Percentiles rank a stretch among this genome's conserved stretches.
phyloP scores from a whole-genome alignment of 495 filamentous ascomycete species.

The Aspergillus homomorphus region DNA sequence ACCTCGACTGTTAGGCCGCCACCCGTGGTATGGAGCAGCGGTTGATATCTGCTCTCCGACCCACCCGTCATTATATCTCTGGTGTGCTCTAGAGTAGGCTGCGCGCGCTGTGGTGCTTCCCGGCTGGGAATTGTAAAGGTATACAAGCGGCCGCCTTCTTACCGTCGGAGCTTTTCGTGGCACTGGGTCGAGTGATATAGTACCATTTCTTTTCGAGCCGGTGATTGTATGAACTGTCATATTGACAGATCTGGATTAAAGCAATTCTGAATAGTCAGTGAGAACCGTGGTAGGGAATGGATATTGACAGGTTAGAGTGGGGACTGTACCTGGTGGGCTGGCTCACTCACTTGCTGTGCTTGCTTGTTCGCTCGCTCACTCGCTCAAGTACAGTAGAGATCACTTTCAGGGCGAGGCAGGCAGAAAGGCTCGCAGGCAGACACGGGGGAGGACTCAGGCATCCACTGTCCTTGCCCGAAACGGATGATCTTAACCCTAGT shows the following conservation, averaged over 20 bases:
- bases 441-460: not conserved
- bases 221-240: not conserved
- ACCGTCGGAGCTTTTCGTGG: not conserved
- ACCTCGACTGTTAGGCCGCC: constrained; percentile 19
- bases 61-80: constrained; percentile 10
- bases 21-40: constrained; percentile 5
- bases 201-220: too few relatives aligned
- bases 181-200: too few relatives aligned
- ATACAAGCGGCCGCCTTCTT: not conserved
- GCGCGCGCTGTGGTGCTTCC: not conserved
- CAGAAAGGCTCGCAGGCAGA: not conserved
- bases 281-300: not conserved
- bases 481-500: constrained; percentile 3
- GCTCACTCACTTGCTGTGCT: not conserved
- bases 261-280: not conserved
- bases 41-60: constrained; percentile 4
- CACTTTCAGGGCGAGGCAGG: not conserved
- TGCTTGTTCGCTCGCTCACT: not conserved
- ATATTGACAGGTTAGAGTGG: too few relatives aligned
- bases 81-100: not conserved
- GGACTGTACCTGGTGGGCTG: not conserved
- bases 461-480: constrained; percentile 2
- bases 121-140: not conserved
- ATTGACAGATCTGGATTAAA: not conserved
- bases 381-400: too few relatives aligned